phyloP scores from a whole-genome alignment of 495 filamentous ascomycete genomes.

The Penicillium parvum region DNA sequence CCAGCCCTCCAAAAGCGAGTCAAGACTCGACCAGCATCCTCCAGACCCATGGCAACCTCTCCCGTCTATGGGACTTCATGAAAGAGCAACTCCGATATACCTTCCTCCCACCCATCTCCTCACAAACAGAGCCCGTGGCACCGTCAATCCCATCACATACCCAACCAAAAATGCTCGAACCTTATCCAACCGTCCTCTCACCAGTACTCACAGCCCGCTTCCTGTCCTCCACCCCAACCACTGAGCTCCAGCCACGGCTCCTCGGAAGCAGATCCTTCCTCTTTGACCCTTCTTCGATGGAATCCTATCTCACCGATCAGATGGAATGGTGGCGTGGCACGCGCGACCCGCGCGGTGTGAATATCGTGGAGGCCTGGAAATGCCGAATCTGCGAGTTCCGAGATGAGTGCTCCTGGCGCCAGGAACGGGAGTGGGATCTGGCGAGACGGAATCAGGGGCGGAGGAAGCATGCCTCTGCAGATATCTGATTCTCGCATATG shows the following conservation, averaged over 20 bases:
- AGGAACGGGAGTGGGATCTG: constrained; percentile 48
- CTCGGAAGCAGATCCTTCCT: constrained; percentile 66
- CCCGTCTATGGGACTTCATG: constrained; percentile 63
- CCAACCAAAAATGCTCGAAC: constrained; percentile 52
- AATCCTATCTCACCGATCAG: constrained; percentile 60
- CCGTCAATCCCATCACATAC: constrained; percentile 49
- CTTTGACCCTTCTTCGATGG: constrained; percentile 59
- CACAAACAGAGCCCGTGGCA: constrained; percentile 17
- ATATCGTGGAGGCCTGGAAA: constrained; percentile 88
- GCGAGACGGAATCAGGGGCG: constrained; percentile 29
- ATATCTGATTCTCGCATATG: constrained; percentile 5
- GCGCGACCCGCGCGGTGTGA: constrained; percentile 70
- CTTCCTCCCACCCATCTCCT: constrained; percentile 43
- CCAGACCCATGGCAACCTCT: constrained; percentile 54
- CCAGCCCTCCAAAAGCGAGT: constrained; percentile 20
- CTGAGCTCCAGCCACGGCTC: constrained; percentile 37
- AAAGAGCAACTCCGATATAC: constrained; percentile 59
- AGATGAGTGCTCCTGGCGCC: constrained; percentile 58
- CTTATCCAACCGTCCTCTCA: constrained; percentile 45
- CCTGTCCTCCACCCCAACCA: constrained; percentile 31
- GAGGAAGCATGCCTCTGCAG: constrained; percentile 9
- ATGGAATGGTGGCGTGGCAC: constrained; percentile 88
- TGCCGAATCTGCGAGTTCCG: constrained; percentile 65
- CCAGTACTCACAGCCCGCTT: constrained; percentile 45
- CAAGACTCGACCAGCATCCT: constrained; percentile 54